A percentile compares a stretch with the other conserved stretches of the same genome.
These are phyloP conservation scores for Aspergillus fructus DNA, from an alignment of 2,329 filamentous ascomycete genomes.

Conservation along the genomic window DNA sequence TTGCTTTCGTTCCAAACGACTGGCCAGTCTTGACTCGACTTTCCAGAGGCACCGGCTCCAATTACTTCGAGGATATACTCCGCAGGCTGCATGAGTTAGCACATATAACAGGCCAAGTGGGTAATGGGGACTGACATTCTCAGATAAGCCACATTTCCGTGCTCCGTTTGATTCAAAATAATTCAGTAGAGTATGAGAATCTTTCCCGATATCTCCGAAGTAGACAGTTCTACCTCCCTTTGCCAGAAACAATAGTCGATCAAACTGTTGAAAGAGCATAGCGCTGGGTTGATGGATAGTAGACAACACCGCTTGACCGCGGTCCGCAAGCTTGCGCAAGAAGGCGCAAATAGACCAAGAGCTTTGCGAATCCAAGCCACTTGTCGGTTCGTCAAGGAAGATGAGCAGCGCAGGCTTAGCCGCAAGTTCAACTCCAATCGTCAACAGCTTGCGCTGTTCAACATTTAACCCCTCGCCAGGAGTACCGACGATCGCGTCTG, in stretches of 20 bases:
- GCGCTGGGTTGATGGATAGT: constrained; percentile 96
- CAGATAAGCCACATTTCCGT: constrained; percentile 56
- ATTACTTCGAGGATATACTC: constrained; percentile 67
- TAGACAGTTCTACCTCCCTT: constrained; percentile 66
- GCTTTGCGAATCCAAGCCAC: constrained; percentile 83
- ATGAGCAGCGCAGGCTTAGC: constrained; percentile 83
- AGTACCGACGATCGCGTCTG: constrained; percentile 81
- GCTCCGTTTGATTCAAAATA: constrained; percentile 66
- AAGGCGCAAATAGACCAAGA: constrained; percentile 85
- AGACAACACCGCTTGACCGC: constrained; percentile 83
- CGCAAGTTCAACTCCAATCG: constrained; percentile 88
- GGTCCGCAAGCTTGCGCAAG: constrained; percentile 83
- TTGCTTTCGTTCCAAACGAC: constrained; percentile 59
- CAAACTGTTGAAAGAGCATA: constrained; percentile 83
- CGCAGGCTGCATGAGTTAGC: constrained; percentile 51
- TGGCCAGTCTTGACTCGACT: constrained; percentile 65
- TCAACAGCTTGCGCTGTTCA: constrained; percentile 69
- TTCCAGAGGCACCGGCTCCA: constrained; percentile 63
- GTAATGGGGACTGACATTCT: constrained; percentile 49
- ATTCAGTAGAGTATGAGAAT: constrained; percentile 55
- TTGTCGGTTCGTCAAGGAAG: constrained; percentile 91
- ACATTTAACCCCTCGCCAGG: constrained; percentile 71
- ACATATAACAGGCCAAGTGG: background rate
- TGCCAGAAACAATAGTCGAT: constrained; percentile 61
- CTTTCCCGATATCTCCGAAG: constrained; percentile 63